phyloP scores from a whole-genome alignment of 345 rosid species.

The Eucalyptus cloeziana region DNA sequence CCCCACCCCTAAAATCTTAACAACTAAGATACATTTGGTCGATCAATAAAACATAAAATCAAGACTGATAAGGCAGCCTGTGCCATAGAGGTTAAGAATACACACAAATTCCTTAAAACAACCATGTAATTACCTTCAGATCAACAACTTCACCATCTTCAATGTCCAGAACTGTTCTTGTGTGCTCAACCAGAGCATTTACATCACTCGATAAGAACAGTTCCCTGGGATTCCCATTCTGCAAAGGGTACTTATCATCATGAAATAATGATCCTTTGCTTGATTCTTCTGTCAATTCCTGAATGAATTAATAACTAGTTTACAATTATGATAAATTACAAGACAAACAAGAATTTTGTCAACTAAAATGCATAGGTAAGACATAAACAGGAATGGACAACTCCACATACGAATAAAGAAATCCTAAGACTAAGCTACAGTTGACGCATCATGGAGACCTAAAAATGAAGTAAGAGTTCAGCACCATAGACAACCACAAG shows the following conservation, averaged over 20 bases:
- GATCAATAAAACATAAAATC: neutral
- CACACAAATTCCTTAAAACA: neutral
- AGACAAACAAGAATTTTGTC: neutral
- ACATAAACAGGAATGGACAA: neutral
- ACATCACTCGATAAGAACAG: slow-evolving; percentile 89
- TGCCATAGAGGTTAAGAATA: neutral
- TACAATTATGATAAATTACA: neutral
- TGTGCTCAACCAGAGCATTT: slow-evolving; percentile 87
- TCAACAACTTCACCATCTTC: slow-evolving; percentile 94
- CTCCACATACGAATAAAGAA: neutral
- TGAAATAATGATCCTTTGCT: slow-evolving; percentile 38
- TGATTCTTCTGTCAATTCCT: slow-evolving; percentile 51
- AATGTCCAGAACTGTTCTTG: slow-evolving; percentile 80
- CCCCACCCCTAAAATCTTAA: neutral
- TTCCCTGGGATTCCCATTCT: slow-evolving; percentile 69
- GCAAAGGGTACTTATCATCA: slow-evolving; percentile 54
- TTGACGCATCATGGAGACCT: neutral
- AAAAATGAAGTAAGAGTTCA: neutral
- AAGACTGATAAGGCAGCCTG: neutral
- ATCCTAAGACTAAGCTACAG: neutral
- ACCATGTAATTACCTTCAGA: slow-evolving; percentile 47
- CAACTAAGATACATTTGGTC: neutral
- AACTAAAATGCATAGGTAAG: neutral
- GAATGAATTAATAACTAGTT: neutral
- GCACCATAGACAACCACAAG: neutral